Percentiles rank a stretch among this genome's conserved stretches.
Conservation (phyloP, 2,329 filamentous ascomycete genomes). For the Aspergillus sp. region DNA sequence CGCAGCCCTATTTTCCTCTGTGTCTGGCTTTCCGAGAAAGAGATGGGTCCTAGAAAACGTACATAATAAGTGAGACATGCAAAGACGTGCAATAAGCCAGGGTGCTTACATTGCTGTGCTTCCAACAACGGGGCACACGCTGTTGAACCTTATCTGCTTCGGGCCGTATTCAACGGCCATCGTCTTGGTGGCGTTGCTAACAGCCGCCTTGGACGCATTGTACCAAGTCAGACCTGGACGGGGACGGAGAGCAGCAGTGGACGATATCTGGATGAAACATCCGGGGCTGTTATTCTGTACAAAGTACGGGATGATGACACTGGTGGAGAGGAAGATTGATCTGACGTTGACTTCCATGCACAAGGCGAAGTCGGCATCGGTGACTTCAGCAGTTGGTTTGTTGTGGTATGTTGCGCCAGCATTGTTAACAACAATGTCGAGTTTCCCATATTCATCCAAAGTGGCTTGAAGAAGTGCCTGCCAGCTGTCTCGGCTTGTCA, state of each 20-base stretch:
- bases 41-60: slow-evolving; percentile 54
- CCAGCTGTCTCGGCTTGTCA: slow-evolving; percentile 28
- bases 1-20: slow-evolving; percentile 37
- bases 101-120: slow-evolving; percentile 22
- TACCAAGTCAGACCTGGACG: slow-evolving; percentile 44
- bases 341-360: slow-evolving; percentile 44
- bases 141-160: slow-evolving; percentile 26
- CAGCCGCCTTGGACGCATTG: slow-evolving; percentile 42
- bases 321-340: slow-evolving; percentile 36
- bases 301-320: slow-evolving; percentile 36
- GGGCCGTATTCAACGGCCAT: slow-evolving; percentile 28
- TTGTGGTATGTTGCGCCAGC: slow-evolving; percentile 40
- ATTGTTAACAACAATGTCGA: slow-evolving; percentile 49
- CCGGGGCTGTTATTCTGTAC: slow-evolving; percentile 34
- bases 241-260: slow-evolving; percentile 39
- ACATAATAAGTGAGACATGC: background rate
- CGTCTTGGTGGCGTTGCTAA: slow-evolving; percentile 32
- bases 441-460: slow-evolving; percentile 24
- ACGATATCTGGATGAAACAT: slow-evolving; percentile 42
- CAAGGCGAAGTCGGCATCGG: slow-evolving; percentile 40
- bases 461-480: slow-evolving; percentile 22
- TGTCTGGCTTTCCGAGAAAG: slow-evolving; percentile 44
- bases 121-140: slow-evolving; percentile 25
- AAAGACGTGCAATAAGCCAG: background rate
- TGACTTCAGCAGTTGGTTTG: slow-evolving; percentile 39